Conservation (phyloP, 352 stramenopile genomes). For the Globisporangium recalcitrans region DNA sequence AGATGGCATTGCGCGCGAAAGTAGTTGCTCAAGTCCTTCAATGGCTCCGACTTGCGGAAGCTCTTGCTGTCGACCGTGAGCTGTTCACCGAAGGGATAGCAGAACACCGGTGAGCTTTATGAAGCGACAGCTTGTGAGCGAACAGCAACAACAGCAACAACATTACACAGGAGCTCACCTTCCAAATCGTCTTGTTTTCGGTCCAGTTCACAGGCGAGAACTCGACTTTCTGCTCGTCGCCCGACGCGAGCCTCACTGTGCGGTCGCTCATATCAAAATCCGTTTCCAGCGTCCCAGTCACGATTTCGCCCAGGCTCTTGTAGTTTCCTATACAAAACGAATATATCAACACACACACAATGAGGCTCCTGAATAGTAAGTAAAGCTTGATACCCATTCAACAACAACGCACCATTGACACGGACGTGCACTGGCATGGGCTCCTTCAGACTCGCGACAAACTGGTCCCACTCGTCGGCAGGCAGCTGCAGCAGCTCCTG, state of each 20-base stretch:
- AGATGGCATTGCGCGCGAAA: conserved; percentile 86
- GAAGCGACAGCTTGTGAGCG: neutral
- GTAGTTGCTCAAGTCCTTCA: conserved; percentile 91
- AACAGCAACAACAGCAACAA: neutral
- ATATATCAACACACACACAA: neutral
- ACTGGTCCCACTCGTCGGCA: conserved; percentile 70
- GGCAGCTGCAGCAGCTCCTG: conserved; percentile 58
- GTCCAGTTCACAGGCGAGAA: conserved; percentile 69
- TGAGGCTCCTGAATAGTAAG: neutral
- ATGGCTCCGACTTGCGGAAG: conserved; percentile 82
- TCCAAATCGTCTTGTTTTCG: conserved; percentile 64
- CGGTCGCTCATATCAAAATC: conserved; percentile 62
- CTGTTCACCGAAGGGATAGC: neutral
- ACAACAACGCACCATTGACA: conserved; percentile 54
- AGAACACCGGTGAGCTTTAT: neutral
- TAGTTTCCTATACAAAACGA: conserved; percentile 40
- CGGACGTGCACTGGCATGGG: conserved; percentile 82
- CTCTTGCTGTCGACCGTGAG: conserved; percentile 66
- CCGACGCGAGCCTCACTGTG: conserved; percentile 49
- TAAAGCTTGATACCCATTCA: neutral
- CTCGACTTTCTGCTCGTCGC: conserved; percentile 46
- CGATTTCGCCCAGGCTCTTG: conserved; percentile 73
- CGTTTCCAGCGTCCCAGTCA: conserved; percentile 61
- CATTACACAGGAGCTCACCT: conserved; percentile 24
- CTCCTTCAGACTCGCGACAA: conserved; percentile 72